These are phyloP conservation scores for Lenzites betulinus DNA, from an alignment of 768 basidiomycete species.

Conservation along the genomic window DNA sequence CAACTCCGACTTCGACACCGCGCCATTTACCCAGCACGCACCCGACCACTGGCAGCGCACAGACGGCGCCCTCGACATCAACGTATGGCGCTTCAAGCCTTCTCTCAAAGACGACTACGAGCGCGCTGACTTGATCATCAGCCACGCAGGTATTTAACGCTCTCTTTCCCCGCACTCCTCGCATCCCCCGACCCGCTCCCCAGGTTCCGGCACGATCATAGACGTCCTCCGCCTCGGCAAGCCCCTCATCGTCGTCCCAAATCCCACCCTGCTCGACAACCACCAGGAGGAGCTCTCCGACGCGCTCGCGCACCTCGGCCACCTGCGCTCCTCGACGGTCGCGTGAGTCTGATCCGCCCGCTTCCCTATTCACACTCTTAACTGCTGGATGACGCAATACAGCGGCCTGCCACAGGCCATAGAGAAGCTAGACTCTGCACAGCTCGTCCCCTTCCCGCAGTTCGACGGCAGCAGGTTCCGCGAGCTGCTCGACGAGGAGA, in stretches of 20 bases:
- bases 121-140: constrained; percentile 77
- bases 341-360: constrained; percentile 46
- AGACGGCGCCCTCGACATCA: constrained; percentile 43
- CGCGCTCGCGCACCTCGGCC: constrained; percentile 56
- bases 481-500: constrained; percentile 69
- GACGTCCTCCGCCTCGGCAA: constrained; percentile 78
- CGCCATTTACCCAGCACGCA: constrained; percentile 29
- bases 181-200: not conserved
- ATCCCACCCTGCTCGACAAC: constrained; percentile 85
- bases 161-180: constrained; percentile 8
- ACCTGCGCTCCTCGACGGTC: constrained; percentile 59
- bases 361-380: not conserved
- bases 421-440: constrained; percentile 44
- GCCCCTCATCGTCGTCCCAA: constrained; percentile 86
- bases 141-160: constrained; percentile 82
- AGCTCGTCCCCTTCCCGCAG: constrained; percentile 60
- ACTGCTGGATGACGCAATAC: constrained; percentile 4
- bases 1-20: constrained; percentile 52
- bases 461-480: constrained; percentile 71
- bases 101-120: constrained; percentile 67
- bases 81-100: constrained; percentile 74
- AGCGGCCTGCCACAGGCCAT: constrained; percentile 63
- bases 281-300: constrained; percentile 90
- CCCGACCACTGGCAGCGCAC: constrained; percentile 25
- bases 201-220: constrained; percentile 94